Base-by-base conservation (phyloP, 1,284 basidiomycete genomes). In the Moniliella sp. region DNA sequence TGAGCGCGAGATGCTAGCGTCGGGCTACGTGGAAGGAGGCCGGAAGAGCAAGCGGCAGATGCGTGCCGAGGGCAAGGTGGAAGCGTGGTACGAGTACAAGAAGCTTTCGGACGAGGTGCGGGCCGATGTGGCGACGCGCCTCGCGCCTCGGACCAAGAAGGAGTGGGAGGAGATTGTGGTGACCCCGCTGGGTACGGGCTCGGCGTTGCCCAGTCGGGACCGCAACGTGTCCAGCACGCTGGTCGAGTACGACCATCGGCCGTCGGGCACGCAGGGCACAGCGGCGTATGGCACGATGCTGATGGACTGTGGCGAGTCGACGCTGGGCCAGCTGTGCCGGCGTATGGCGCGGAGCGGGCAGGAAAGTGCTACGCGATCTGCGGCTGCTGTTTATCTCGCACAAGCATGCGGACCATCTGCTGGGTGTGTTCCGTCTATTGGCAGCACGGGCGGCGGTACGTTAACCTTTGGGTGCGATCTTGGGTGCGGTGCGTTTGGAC, bases 361-460 rank as follows among this genome's bases (percentile, higher is more conserved):
- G 53, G 11, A 33, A 40, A 9, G 43, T 50, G 3, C 32, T 88
- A 35, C 65, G 72, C n/a, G 65, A 76, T 30, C 60, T 88, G 18
- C 74, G 71, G 42, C 71, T 80, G 50, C 69, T 94, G 17, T 93
- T 76, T 59, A 67, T 91, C 43, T 83, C 78, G 44, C 88, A 94
- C 57, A 70, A 78, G 49, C 86, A 93, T 52, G 86, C 71, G 0
- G 88, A 94, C 56, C 86, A 94, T 58, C 86, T 93, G 55, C 70
- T 78, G 30, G 88, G 88, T 1, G 58, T 88, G 16, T 67, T 73
- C 0, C 70, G 74, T 31, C 61, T 94, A 10, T 66, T 94, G 8
- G 65, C 71, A 0, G 74, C 76, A 63, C 69, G 88, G 34, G 67
- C 68, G 31, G 65, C 67, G 62, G 81, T 84, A 37, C 39, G 70